Evolutionary conservation across 768 basidiomycete species (phyloP).

Genomic region (Tylopilus rubrobrunneus): DNA sequence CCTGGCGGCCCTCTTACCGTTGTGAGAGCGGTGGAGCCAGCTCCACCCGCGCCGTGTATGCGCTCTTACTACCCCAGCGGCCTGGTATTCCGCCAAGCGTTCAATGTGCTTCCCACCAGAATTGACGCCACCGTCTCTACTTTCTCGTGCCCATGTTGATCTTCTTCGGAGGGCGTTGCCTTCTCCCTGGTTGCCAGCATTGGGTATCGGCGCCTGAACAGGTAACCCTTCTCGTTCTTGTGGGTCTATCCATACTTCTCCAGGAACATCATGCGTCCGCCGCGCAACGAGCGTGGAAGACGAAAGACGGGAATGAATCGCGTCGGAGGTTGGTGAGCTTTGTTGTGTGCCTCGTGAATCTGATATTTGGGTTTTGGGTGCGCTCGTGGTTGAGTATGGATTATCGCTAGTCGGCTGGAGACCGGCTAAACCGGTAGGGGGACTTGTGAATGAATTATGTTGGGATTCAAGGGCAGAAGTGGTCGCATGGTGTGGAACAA

Average conservation of each 20-base stretch:
- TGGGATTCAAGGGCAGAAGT: neutral
- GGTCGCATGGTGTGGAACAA: conserved; percentile 11
- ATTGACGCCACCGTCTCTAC: neutral
- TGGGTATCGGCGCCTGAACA: conserved; percentile 29
- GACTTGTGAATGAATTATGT: conserved; percentile 1
- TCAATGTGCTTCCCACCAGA: conserved; percentile 22
- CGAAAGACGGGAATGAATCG: conserved; percentile 1
- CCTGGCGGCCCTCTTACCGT: neutral
- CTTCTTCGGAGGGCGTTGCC: conserved; percentile 12
- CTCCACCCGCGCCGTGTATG: conserved; percentile 36
- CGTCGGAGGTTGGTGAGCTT: conserved; percentile 8
- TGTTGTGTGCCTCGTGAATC: neutral
- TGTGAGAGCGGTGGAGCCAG: conserved; percentile 14
- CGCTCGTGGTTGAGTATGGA: conserved; percentile 11
- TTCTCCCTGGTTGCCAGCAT: neutral
- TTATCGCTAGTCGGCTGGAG: conserved; percentile 11
- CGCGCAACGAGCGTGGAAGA: conserved; percentile 17
- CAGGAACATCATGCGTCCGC: conserved; percentile 41
- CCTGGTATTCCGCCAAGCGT: conserved; percentile 32
- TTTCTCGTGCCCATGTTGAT: conserved; percentile 13
- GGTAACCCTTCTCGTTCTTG: conserved; percentile 65
- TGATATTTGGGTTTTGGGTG: conserved; percentile 4
- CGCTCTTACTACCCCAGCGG: conserved; percentile 41
- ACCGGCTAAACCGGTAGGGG: neutral
- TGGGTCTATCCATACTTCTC: conserved; percentile 55